Base-by-base conservation (phyloP, 2,329 filamentous ascomycete species). In the Arthroderma sp. region DNA sequence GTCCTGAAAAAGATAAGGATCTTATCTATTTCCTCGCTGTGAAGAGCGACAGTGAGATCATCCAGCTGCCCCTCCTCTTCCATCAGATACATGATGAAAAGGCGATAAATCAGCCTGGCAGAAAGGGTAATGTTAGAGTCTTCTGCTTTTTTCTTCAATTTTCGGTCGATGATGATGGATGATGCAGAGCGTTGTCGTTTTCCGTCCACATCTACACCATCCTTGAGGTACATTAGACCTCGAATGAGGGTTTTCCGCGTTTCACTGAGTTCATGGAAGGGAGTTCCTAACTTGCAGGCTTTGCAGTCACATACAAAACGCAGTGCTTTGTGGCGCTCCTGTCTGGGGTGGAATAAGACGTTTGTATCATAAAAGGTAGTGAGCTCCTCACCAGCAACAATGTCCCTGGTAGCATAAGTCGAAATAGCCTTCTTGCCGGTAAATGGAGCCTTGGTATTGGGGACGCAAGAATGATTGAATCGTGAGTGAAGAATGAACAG, bases 401-500 rank as follows among this genome's bases (percentile, higher is more conserved):
- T 66, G 9, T 60, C 52, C 13, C 17, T 57, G 35, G 53, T 59
- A 8, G 64, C 62, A 28, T 61, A 62, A 2, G 66, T 55, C 0
- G 59, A 47, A 1, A 62, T 55, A 4, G 58, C 25, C 37, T 55
- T 15, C 13, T 23, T 33, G 8, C 41, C 35, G 17, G 28, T 35
- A 11, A 66, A 23, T 7, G 56, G 59, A 13, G 60, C 61, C 17
- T 61, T 57, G 8, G 61, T 58, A 49, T 67, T 68, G 0, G 66
- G 63, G 2, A 62, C 38, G 35, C 66, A 68, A 2, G 63, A 59
- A 58, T 68, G 66, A 21, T 68, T 67, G 17, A 65, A 54, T 35
- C 51, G 25, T 28, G 51, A 28, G 11, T 25, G 51, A 8, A 54
- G 51, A 15, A 54, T 23, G 25, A 37, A 54, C 19, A 54, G n/a